These are phyloP conservation scores for Paecilomyces fulvus DNA, from an alignment of 2,329 filamentous ascomycete species.

Conservation along the genomic window DNA sequence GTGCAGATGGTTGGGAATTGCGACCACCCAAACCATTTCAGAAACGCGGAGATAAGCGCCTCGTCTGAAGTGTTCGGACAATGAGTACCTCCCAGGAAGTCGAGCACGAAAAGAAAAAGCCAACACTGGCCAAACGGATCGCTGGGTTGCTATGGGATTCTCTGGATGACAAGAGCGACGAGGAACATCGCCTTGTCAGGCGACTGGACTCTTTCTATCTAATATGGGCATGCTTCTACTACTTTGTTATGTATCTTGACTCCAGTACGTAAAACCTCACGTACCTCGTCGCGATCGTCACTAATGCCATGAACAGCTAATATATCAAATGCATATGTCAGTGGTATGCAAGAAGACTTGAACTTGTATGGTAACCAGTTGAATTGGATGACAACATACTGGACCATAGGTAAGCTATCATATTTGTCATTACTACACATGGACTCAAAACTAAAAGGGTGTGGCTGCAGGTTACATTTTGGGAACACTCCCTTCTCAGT, in stretches of 20 bases:
- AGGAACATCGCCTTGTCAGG: slow-evolving; percentile 5
- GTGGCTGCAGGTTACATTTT: neutral
- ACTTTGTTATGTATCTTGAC: slow-evolving; percentile 7
- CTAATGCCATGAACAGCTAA: neutral
- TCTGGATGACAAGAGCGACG: slow-evolving; percentile 4
- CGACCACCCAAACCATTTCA: neutral
- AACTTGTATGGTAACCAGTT: slow-evolving; percentile 3
- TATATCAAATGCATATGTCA: slow-evolving; percentile 2
- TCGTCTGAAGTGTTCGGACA: neutral
- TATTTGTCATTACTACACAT: neutral
- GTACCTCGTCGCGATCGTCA: neutral
- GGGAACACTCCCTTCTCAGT: neutral
- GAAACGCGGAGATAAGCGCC: neutral
- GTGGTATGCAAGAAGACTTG: slow-evolving; percentile 5
- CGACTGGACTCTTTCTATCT: slow-evolving; percentile 4
- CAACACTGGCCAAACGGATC: neutral
- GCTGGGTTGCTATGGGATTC: slow-evolving; percentile 5
- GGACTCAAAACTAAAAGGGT: neutral
- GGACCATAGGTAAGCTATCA: slow-evolving; percentile 4
- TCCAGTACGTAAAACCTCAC: slow-evolving; percentile 2
- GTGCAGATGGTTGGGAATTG: neutral
- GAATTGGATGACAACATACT: slow-evolving; percentile 6
- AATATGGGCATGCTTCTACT: slow-evolving; percentile 7
- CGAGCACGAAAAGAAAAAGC: neutral
- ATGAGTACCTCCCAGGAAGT: neutral